Evolutionary conservation across 2,329 filamentous ascomycete genomes (phyloP).

Genomic region (Trichoderma simmonsii): DNA sequence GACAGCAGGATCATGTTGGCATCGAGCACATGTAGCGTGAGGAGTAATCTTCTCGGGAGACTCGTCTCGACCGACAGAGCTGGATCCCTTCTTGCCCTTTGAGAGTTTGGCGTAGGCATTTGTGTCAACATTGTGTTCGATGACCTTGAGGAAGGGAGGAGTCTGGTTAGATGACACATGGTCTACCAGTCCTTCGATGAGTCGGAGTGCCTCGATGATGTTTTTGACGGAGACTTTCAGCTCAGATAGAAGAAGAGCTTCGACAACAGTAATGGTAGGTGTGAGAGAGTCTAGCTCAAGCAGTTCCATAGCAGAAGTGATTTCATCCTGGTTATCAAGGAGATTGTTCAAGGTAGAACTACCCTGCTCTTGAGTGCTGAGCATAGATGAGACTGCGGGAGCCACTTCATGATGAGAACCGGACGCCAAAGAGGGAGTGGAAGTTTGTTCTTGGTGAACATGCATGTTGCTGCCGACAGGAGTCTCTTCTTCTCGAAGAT

Average conservation of each 20-base stretch:
- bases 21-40: slow-evolving; percentile 3
- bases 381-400: not conserved
- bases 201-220: not conserved
- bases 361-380: not conserved
- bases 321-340: not conserved
- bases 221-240: not conserved
- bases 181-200: not conserved
- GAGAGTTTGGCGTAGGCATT: not conserved
- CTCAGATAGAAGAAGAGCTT: not conserved
- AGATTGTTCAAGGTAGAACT: not conserved
- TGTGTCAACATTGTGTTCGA: not conserved
- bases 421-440: not conserved
- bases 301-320: not conserved
- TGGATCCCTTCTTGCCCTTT: not conserved
- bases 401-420: not conserved
- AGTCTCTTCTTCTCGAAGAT: not conserved
- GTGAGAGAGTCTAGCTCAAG: not conserved
- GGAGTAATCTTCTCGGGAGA: not conserved
- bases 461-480: too few relatives aligned
- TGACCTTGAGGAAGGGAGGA: not conserved
- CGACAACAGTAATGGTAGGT: not conserved
- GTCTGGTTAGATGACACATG: not conserved
- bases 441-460: not conserved
- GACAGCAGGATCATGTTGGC: not conserved
- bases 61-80: not conserved